These are phyloP conservation scores for Nicotiana undulata DNA, from an alignment of 257 asterid genomes.

Conservation along the genomic window DNA sequence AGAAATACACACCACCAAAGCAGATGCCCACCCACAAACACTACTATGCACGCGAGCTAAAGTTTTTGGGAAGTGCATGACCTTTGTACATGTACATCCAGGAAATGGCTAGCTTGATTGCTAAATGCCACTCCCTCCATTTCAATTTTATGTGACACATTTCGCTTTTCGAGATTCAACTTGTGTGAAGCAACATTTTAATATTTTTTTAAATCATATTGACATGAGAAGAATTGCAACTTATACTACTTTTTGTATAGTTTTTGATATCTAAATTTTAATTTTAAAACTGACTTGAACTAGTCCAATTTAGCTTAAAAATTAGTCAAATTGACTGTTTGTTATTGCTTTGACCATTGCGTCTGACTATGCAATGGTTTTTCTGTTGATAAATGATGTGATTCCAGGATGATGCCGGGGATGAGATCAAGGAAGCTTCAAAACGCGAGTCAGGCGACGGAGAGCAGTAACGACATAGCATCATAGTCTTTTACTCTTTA, in stretches of 20 bases:
- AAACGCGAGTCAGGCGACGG: slow-evolving; percentile 46
- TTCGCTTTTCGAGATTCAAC: too few relatives aligned
- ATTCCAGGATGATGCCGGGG: slow-evolving; percentile 57
- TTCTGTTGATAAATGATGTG: neutral
- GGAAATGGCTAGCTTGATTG: neutral
- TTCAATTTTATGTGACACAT: too few relatives aligned
- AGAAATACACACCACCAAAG: neutral
- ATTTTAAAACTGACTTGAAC: too few relatives aligned
- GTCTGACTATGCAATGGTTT: neutral
- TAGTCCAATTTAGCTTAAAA: too few relatives aligned
- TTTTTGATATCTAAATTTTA: too few relatives aligned
- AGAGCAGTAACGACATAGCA: slow-evolving; percentile 26
- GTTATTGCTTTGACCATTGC: neutral
- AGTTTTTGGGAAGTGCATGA: neutral
- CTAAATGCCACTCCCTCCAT: neutral
- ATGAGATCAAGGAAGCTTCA: slow-evolving; percentile 58
- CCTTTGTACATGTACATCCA: neutral
- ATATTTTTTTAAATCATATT: too few relatives aligned
- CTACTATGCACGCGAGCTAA: neutral
- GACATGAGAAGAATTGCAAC: too few relatives aligned
- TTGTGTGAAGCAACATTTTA: too few relatives aligned
- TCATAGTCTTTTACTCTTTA: slow-evolving; percentile 20
- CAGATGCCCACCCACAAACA: neutral
- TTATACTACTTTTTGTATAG: too few relatives aligned
- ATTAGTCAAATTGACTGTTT: too few relatives aligned